Conservation (phyloP, 2,329 filamentous ascomycete genomes). For the Parafenestella ontariensis region DNA sequence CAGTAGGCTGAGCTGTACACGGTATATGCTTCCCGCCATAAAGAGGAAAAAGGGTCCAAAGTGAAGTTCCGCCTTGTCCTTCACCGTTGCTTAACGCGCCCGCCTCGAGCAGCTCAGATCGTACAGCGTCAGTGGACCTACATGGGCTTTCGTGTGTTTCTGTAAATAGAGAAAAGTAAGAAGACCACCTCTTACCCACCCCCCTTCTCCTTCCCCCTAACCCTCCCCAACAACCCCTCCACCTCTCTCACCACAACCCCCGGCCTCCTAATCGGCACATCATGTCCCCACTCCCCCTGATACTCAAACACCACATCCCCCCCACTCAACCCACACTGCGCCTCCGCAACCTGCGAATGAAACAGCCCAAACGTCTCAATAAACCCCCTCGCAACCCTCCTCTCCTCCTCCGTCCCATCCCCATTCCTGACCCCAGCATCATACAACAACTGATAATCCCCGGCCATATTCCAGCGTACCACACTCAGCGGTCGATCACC, state of each 20-base stretch:
- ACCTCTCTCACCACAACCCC: constrained; percentile 4
- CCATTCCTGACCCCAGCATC: constrained; percentile 8
- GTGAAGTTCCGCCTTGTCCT: too few relatives aligned
- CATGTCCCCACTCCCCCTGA: constrained; percentile 6
- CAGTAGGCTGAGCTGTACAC: too few relatives aligned
- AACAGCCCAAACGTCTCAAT: constrained; percentile 4
- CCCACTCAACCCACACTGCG: constrained; percentile 7
- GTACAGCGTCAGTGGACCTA: too few relatives aligned
- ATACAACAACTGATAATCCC: constrained; percentile 7
- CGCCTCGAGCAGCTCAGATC: too few relatives aligned
- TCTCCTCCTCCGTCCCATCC: constrained; percentile 7
- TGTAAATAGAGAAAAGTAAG: too few relatives aligned
- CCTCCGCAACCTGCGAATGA: constrained; percentile 7
- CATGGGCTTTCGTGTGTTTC: too few relatives aligned
- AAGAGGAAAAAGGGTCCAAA: too few relatives aligned
- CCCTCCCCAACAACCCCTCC: constrained; percentile 30
- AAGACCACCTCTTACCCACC: too few relatives aligned
- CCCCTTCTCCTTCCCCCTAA: too few relatives aligned
- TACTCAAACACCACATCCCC: background rate
- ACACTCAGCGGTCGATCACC: constrained; percentile 9
- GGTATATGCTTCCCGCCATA: too few relatives aligned
- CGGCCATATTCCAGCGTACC: constrained; percentile 2
- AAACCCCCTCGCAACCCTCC: constrained; percentile 3
- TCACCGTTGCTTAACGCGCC: too few relatives aligned
- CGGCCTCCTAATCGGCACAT: constrained; percentile 7